Evolutionary conservation across 495 filamentous ascomycete species (phyloP).

Genomic region (Aspergillus avenaceus): DNA sequence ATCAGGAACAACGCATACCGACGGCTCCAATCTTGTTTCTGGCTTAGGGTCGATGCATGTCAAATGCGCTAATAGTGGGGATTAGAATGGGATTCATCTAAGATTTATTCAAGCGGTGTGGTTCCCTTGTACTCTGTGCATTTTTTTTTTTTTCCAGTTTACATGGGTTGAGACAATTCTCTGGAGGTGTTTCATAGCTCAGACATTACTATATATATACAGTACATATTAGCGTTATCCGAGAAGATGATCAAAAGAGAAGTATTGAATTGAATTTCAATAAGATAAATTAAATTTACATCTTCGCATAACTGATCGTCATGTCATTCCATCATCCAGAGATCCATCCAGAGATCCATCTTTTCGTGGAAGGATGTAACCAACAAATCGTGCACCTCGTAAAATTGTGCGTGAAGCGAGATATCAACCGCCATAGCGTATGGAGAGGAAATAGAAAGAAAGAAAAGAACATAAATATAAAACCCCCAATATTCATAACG

Average conservation of each 20-base stretch:
- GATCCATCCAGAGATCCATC: background rate
- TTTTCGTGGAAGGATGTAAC: no score
- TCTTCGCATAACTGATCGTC: background rate
- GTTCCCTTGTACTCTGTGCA: no score
- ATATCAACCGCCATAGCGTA: background rate
- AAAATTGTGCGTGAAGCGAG: background rate
- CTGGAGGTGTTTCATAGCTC: no score
- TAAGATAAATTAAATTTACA: background rate
- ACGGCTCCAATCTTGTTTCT: background rate
- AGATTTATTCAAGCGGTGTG: background rate
- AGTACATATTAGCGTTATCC: no score
- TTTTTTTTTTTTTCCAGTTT: no score
- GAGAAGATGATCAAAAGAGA: background rate
- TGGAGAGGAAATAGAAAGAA: no score
- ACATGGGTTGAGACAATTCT: no score
- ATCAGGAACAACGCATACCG: background rate
- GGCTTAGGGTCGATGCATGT: background rate
- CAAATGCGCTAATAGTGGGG: background rate
- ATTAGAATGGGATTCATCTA: background rate
- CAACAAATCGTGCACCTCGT: no score
- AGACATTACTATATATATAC: no score
- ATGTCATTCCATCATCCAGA: background rate
- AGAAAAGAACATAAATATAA: background rate
- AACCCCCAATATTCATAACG: constrained; percentile 5
- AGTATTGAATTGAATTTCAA: background rate